Base-by-base conservation (phyloP, 257 asterid species). In the Solanum ossicruentum region DNA sequence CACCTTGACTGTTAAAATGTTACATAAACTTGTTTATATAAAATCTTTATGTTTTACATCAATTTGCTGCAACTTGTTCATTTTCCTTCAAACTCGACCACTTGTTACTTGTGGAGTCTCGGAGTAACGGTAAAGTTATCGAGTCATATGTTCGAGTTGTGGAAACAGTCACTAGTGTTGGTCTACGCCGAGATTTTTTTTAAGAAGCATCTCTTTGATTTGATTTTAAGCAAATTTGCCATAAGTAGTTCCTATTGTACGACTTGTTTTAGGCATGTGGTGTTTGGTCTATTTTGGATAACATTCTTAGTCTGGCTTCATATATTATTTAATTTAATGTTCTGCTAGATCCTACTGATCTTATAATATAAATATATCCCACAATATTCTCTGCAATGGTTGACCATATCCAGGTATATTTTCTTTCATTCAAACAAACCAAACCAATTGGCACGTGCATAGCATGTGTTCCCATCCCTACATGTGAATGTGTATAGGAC, bases 1-100 rank as follows among this genome's bases (percentile, higher is more conserved):
- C 32, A 58, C 66, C 66, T 58, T 58, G 1, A n/a, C 90, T 86
- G 87, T 86, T 89, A 87, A 82, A 86, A 85, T 89, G 90, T 84
- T 87, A 92, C 83, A 89, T 83, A 90, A 81, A 86, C 90, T 52
- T 52, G 43, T 54, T 52, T 12, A 78, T 78, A 17, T 10, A 54
- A 54, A 15, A 77, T 52, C 16, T 26, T 26, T 8, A 36, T 17
- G 82, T 52, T 26, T 20, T 78, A 26, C 49, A 52, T 36, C 49
- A 28, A 15, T 78, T 78, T 78, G 65, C 16, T 69, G 78, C 78
- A 36, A 51, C 52, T 8, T 36, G 39, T 36, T 69, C 4, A 36
- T 51, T 39, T 69, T 78, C 12, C 11, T 16, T 39, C 9, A 70
- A 67, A 70, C 52, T 70, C 16, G 26, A 16, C 66, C 9, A 78